A percentile compares a stretch with the other conserved stretches of the same genome.
phyloP scores from a whole-genome alignment of 1,284 basidiomycete species.

The Phellopilus nigrolimitatus region DNA sequence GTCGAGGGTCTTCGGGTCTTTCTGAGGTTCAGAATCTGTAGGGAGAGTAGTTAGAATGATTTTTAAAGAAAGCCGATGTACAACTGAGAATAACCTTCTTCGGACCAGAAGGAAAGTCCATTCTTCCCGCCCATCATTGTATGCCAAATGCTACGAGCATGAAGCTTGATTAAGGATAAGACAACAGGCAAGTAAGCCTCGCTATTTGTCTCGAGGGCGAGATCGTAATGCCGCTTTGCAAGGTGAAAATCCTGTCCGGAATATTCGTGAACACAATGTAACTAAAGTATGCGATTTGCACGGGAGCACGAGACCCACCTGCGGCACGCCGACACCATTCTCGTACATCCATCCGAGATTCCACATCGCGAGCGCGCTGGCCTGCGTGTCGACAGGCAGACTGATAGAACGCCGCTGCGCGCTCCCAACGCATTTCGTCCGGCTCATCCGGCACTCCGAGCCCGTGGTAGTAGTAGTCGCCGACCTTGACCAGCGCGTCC shows the following conservation, averaged over 20 bases:
- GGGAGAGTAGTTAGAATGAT: not conserved
- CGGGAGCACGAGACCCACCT: slow-evolving; percentile 41
- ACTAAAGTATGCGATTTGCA: not conserved
- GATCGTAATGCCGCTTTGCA: slow-evolving; percentile 94
- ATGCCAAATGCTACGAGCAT: slow-evolving; percentile 81
- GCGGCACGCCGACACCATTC: slow-evolving; percentile 86
- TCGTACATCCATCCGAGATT: slow-evolving; percentile 99
- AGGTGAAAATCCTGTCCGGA: slow-evolving; percentile 84
- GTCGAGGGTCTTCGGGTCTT: not conserved
- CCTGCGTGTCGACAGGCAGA: slow-evolving; percentile 86
- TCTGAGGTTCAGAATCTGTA: not conserved
- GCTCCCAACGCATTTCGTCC: slow-evolving; percentile 64
- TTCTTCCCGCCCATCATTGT: slow-evolving; percentile 64
- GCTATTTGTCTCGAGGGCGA: slow-evolving; percentile 78
- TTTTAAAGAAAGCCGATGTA: not conserved
- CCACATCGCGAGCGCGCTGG: slow-evolving; percentile 96
- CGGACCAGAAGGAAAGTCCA: slow-evolving; percentile 61
- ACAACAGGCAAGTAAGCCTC: slow-evolving; percentile 89
- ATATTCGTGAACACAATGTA: not conserved
- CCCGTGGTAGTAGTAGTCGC: slow-evolving; percentile 92
- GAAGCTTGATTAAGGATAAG: slow-evolving; percentile 79
- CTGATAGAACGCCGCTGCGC: slow-evolving; percentile 91
- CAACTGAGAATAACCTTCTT: slow-evolving; percentile 34
- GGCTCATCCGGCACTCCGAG: slow-evolving; percentile 68
- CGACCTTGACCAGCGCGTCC: slow-evolving; percentile 94